Evolutionary conservation across 768 basidiomycete species (phyloP).

Genomic region (Suillus brevipes): DNA sequence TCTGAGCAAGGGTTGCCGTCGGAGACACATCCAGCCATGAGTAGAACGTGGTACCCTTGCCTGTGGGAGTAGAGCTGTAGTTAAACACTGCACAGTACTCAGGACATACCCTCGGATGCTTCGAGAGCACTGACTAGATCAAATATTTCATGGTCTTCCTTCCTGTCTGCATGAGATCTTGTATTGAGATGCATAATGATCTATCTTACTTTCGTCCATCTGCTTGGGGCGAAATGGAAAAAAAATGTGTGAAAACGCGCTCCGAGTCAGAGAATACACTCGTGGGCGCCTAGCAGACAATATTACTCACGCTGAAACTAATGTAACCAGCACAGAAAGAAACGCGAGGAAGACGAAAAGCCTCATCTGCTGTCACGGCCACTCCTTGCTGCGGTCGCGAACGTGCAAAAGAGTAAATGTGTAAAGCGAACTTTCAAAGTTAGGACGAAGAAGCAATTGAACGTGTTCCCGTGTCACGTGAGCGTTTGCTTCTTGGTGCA

Average conservation of each 20-base stretch:
- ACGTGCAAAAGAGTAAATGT: not conserved
- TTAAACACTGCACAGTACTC: not conserved
- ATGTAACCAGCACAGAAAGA: slow-evolving; percentile 53
- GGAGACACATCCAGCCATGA: slow-evolving; percentile 84
- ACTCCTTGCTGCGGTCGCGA: not conserved
- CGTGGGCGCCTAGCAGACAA: not conserved
- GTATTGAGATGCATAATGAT: not conserved
- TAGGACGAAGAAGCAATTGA: not conserved
- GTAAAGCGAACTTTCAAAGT: not conserved
- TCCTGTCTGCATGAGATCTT: slow-evolving; percentile 8
- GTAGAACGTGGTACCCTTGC: slow-evolving; percentile 94
- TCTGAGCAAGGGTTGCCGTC: slow-evolving; percentile 72
- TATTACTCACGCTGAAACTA: slow-evolving; percentile 58
- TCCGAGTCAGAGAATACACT: not conserved
- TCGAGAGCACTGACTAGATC: slow-evolving; percentile 86
- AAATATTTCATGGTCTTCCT: slow-evolving; percentile 97
- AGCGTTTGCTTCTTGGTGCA: not conserved
- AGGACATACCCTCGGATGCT: slow-evolving; percentile 65
- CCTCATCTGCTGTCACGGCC: slow-evolving; percentile 45
- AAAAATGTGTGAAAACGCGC: not conserved
- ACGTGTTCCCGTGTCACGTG: not conserved
- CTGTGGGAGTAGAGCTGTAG: slow-evolving; percentile 31
- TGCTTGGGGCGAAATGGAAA: slow-evolving; percentile 23
- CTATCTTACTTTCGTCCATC: slow-evolving; percentile 68
- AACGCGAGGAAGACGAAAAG: slow-evolving; percentile 44